Evolutionary conservation across 192 early-diverging fungal genomes (phyloP).

Genomic region (Polychytrium aggregatum): DNA sequence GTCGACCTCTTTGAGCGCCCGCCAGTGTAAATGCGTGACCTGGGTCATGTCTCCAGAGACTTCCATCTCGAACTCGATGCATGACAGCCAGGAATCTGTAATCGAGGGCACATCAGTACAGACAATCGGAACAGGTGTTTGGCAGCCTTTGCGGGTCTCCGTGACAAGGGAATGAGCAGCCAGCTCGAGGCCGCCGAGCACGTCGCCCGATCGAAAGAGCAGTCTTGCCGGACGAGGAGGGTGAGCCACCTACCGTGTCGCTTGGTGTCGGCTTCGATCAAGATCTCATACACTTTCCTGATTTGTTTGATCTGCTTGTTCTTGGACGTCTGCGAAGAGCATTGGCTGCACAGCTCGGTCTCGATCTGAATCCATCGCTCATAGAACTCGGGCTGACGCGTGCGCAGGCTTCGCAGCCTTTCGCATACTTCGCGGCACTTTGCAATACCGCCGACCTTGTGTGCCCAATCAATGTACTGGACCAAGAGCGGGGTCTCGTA

Average conservation of each 20-base stretch:
- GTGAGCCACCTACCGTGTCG: not conserved
- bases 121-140: not conserved
- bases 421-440: no score
- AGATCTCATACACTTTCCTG: no score
- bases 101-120: not conserved
- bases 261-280: conserved; percentile 23
- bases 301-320: no score
- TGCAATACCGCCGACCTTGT: no score
- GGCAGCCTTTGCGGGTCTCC: not conserved
- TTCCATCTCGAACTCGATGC: conserved; percentile 24
- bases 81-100: conserved; percentile 25
- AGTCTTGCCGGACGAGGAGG: not conserved
- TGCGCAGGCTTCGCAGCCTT: no score
- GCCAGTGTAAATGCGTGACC: conserved; percentile 44
- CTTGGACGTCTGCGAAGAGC: no score
- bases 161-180: not conserved
- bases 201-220: not conserved
- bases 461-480: no score
- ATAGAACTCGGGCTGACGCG: no score
- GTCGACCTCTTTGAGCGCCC: conserved; percentile 38
- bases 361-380: no score
- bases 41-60: conserved; percentile 31
- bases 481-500: no score
- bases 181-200: not conserved
- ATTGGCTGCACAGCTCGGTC: no score